Evolutionary conservation across 345 rosid genomes (phyloP).

Genomic region (Syzygium aqueum): DNA sequence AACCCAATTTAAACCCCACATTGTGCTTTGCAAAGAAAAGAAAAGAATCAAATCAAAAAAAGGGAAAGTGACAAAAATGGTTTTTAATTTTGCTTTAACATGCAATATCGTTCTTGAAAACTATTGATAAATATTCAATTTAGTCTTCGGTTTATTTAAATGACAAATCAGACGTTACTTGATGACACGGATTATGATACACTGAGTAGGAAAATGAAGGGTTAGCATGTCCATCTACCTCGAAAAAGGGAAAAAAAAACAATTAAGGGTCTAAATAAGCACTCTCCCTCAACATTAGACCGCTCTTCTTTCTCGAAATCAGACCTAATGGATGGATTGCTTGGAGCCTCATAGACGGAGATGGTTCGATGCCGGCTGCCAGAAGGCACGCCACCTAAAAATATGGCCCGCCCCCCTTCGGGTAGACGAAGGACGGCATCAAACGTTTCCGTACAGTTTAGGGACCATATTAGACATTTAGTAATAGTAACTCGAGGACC

Average conservation of each 20-base stretch:
- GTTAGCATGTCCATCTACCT: too few relatives aligned
- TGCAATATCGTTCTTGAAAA: background rate
- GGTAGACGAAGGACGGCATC: too few relatives aligned
- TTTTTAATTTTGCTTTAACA: background rate
- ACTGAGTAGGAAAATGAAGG: background rate
- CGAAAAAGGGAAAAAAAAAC: too few relatives aligned
- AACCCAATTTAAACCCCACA: background rate
- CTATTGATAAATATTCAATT: background rate
- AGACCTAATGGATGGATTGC: too few relatives aligned
- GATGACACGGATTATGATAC: background rate
- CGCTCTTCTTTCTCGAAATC: background rate
- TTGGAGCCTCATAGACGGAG: background rate
- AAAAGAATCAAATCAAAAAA: background rate
- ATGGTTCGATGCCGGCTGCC: rapidly evolving
- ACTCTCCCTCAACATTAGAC: rapidly evolving
- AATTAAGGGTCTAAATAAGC: background rate
- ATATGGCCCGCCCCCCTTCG: background rate
- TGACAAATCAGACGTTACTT: background rate
- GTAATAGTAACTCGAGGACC: too few relatives aligned
- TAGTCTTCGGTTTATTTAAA: rapidly evolving
- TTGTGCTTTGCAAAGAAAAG: background rate
- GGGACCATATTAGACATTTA: too few relatives aligned
- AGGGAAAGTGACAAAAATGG: background rate
- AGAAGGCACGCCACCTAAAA: rapidly evolving
- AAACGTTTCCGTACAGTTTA: too few relatives aligned